These are phyloP conservation scores for Sicyos baderoa DNA, from an alignment of 306 rosid genomes.

Conservation along the genomic window DNA sequence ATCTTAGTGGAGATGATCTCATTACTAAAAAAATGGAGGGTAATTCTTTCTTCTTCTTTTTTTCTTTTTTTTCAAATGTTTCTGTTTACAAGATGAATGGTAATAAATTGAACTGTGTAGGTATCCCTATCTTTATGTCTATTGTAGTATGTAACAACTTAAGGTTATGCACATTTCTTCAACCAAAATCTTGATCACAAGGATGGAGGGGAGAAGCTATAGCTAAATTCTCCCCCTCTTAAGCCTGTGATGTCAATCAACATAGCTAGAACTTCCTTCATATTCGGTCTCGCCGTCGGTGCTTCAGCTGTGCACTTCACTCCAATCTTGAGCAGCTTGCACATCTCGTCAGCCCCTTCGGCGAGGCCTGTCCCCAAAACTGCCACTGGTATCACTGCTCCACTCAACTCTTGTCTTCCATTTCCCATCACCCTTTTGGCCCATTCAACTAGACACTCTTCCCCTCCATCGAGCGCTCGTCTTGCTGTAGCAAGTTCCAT, in stretches of 20 bases:
- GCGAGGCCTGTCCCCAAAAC: slow-evolving; percentile 54
- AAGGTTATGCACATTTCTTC: slow-evolving; percentile 12
- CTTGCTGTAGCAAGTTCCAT: slow-evolving; percentile 87
- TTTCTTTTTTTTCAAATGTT: slow-evolving; percentile 14
- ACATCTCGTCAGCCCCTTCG: slow-evolving; percentile 77
- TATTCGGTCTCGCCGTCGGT: slow-evolving; percentile 68
- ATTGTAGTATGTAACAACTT: slow-evolving; percentile 11
- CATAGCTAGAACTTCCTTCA: slow-evolving; percentile 88
- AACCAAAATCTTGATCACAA: slow-evolving; percentile 24
- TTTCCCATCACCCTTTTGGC: slow-evolving; percentile 56
- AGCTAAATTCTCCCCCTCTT: slow-evolving; percentile 32
- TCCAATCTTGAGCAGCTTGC: slow-evolving; percentile 58
- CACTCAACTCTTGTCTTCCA: slow-evolving; percentile 33
- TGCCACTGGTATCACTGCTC: slow-evolving; percentile 37
- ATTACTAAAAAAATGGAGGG: background rate
- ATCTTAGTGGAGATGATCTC: slow-evolving; percentile 1
- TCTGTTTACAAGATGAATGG: slow-evolving; percentile 39
- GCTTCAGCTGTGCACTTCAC: slow-evolving; percentile 64
- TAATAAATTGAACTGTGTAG: slow-evolving; percentile 20
- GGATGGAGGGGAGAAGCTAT: slow-evolving; percentile 27
- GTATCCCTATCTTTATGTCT: slow-evolving; percentile 13
- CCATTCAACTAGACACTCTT: slow-evolving; percentile 88
- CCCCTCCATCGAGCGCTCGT: slow-evolving; percentile 89
- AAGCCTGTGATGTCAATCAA: slow-evolving; percentile 32
- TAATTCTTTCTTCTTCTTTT: background rate